Evolutionary conservation across 805 yeast species (phyloP).

Genomic region (Suhomyces prunicola): DNA sequence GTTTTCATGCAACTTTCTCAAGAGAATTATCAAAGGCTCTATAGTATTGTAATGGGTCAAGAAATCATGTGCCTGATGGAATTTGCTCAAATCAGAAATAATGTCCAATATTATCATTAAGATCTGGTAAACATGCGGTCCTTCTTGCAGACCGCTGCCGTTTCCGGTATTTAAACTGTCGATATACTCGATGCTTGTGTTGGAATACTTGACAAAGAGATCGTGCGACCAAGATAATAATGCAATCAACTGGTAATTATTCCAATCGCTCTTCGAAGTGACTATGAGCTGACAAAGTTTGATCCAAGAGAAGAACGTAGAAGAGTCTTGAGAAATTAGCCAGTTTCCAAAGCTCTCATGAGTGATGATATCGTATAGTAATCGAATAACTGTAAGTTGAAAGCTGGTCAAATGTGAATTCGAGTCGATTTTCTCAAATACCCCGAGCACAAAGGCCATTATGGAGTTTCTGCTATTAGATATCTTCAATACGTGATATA

Average conservation of each 20-base stretch:
- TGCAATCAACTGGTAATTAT: slow-evolving; percentile 31
- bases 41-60: slow-evolving; percentile 40
- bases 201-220: slow-evolving; percentile 19
- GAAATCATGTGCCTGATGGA: slow-evolving; percentile 38
- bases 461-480: not conserved
- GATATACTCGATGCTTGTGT: slow-evolving; percentile 1
- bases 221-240: slow-evolving; percentile 43
- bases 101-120: slow-evolving; percentile 35
- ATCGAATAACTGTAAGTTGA: slow-evolving; percentile 1
- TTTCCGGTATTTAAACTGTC: not conserved
- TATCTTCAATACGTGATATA: slow-evolving; percentile 6
- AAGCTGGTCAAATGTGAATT: not conserved
- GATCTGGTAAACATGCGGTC: not conserved
- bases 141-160: not conserved
- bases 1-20: slow-evolving; percentile 40
- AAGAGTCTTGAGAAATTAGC: slow-evolving; percentile 1
- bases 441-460: slow-evolving; percentile 3
- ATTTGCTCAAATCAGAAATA: slow-evolving; percentile 40
- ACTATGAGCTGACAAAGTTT: slow-evolving; percentile 32
- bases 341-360: slow-evolving; percentile 14
- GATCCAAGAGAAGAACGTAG: slow-evolving; percentile 12
- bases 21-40: slow-evolving; percentile 30
- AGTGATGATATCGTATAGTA: slow-evolving; percentile 6
- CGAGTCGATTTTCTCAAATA: slow-evolving; percentile 6
- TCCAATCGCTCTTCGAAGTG: slow-evolving; percentile 42